These are phyloP conservation scores for Plantago ovata DNA, from an alignment of 257 asterid genomes.

Conservation along the genomic window DNA sequence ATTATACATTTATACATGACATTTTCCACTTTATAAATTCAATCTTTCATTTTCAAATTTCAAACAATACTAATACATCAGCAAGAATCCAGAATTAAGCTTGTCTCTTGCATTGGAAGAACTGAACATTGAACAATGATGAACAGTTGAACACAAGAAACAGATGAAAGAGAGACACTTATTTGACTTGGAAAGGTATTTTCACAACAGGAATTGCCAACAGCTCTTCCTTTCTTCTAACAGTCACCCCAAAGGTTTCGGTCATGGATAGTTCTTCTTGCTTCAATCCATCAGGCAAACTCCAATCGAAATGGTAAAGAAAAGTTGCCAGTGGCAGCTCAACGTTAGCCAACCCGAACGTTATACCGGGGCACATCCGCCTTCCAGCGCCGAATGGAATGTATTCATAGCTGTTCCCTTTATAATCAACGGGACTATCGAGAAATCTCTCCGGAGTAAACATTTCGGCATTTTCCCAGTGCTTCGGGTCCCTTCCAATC, in stretches of 20 bases:
- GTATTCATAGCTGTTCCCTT: slow-evolving; percentile 4
- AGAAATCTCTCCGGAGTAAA: slow-evolving; percentile 25
- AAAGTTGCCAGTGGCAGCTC: slow-evolving; percentile 20
- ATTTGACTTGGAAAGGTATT: background rate
- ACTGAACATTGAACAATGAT: too few relatives aligned
- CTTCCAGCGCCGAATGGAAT: slow-evolving; percentile 27
- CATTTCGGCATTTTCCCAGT: slow-evolving; percentile 14
- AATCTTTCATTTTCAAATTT: background rate
- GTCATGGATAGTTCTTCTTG: slow-evolving; percentile 25
- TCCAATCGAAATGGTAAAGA: slow-evolving; percentile 26
- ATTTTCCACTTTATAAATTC: background rate
- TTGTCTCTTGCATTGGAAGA: background rate
- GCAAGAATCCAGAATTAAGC: background rate
- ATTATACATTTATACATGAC: too few relatives aligned
- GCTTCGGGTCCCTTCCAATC: slow-evolving; percentile 16
- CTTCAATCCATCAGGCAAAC: slow-evolving; percentile 11
- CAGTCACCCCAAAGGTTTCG: slow-evolving; percentile 19
- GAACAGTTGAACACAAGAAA: too few relatives aligned
- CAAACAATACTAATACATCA: background rate
- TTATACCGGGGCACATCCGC: slow-evolving; percentile 27
- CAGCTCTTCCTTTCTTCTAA: slow-evolving; percentile 16
- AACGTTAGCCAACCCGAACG: slow-evolving; percentile 18
- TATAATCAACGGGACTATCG: slow-evolving; percentile 6
- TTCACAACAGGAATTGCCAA: slow-evolving; percentile 11
- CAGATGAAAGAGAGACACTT: too few relatives aligned